Conservation (phyloP, 2,329 filamentous ascomycete species). For the Macrophomina phaseolina region DNA sequence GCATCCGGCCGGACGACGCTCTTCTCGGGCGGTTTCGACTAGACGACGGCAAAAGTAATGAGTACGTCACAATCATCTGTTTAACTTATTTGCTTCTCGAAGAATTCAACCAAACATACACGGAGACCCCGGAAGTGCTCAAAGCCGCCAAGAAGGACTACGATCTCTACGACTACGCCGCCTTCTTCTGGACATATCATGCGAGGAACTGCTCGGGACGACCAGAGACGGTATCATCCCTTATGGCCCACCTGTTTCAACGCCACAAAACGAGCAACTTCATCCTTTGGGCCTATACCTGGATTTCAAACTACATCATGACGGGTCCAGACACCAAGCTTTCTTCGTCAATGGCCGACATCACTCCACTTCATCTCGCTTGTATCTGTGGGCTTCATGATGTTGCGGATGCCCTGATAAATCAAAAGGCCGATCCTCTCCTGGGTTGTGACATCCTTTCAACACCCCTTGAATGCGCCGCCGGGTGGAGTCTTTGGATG, state of each 20-base stretch:
- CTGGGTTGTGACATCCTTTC: not conserved
- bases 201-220: not conserved
- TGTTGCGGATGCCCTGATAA: not conserved
- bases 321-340: not conserved
- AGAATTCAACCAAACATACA: not conserved
- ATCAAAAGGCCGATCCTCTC: not conserved
- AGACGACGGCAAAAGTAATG: not conserved
- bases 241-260: not conserved
- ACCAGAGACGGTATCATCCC: not conserved
- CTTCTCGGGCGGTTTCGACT: not conserved
- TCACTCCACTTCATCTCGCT: not conserved
- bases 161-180: not conserved
- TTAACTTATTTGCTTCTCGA: conserved; percentile 6
- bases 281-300: conserved; percentile 1
- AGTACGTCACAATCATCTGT: not conserved
- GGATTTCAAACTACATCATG: not conserved
- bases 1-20: not conserved
- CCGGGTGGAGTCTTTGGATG: not conserved
- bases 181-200: not conserved
- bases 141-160: no score
- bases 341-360: not conserved
- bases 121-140: not conserved
- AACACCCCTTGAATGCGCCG: not conserved
- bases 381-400: not conserved
- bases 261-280: not conserved